phyloP scores from a whole-genome alignment of 129 eudicot species.

The Escallonia herrerae region DNA sequence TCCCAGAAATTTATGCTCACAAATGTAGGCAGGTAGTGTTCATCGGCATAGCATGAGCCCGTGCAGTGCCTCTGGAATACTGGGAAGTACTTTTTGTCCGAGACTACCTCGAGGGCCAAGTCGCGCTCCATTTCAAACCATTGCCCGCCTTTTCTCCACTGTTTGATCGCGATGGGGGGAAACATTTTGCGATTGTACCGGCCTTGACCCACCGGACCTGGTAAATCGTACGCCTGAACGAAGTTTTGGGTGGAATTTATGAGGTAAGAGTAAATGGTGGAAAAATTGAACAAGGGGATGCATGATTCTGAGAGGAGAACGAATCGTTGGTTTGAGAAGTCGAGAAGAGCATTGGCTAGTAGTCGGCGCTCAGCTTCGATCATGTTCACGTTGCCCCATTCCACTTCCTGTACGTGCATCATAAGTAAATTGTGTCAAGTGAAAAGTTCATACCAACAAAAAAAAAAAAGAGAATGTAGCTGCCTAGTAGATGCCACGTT shows the following conservation, averaged over 20 bases:
- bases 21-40: conserved; percentile 85
- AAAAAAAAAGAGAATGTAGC: too few relatives aligned
- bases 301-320: conserved; percentile 85
- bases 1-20: conserved; percentile 35
- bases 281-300: conserved; percentile 73
- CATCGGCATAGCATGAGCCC: conserved; percentile 69
- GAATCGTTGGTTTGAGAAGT: conserved; percentile 69
- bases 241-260: conserved; percentile 51
- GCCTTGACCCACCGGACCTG: conserved; percentile 65
- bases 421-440: too few relatives aligned
- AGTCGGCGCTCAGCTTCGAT: conserved; percentile 83
- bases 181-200: conserved; percentile 54
- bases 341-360: conserved; percentile 78
- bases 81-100: conserved; percentile 53
- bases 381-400: conserved; percentile 82
- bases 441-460: too few relatives aligned
- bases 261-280: conserved; percentile 66
- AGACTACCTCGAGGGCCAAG: conserved; percentile 53
- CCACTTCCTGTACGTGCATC: conserved; percentile 35
- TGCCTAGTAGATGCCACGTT: too few relatives aligned
- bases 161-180: conserved; percentile 40
- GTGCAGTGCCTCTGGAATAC: conserved; percentile 53
- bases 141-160: conserved; percentile 92
- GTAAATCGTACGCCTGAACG: conserved; percentile 62
- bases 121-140: conserved; percentile 74